A percentile compares a stretch with the other conserved stretches of the same genome.
Evolutionary conservation across 371 early-diverging fungal species (phyloP).

Genomic region (Fennellomyces sp.): DNA sequence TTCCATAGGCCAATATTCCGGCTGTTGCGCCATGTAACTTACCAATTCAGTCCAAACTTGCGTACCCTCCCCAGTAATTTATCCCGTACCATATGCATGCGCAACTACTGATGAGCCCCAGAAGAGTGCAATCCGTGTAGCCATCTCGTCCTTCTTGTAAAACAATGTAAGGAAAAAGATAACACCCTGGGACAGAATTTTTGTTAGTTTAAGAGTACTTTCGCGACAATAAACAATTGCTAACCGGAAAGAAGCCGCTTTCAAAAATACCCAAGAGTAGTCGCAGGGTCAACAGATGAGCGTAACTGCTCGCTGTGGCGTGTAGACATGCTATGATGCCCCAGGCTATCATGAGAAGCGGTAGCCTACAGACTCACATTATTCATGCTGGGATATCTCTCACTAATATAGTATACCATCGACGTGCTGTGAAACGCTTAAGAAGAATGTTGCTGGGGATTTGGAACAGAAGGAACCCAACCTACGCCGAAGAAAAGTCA

Average conservation of each 20-base stretch:
- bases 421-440: conserved; percentile 38
- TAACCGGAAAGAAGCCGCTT: conserved; percentile 47
- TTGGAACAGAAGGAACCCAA: conserved; percentile 48
- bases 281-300: conserved; percentile 33
- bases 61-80: too few species aligned
- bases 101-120: conserved; percentile 51
- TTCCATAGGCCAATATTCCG: conserved; percentile 51
- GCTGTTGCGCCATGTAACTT: conserved; percentile 19
- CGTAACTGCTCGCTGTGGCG: conserved; percentile 32
- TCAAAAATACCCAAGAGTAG: conserved; percentile 49
- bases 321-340: conserved; percentile 41
- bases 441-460: conserved; percentile 50
- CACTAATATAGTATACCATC: conserved; percentile 32
- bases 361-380: conserved; percentile 27
- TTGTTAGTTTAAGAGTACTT: background rate
- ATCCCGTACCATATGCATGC: conserved; percentile 51
- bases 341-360: conserved; percentile 46
- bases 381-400: background rate
- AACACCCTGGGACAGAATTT: conserved; percentile 20
- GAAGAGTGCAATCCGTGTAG: conserved; percentile 52
- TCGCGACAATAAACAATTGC: too few species aligned
- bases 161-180: conserved; percentile 45
- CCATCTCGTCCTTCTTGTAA: conserved; percentile 52
- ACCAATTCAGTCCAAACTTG: too few species aligned
- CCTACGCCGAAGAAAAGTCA: too few species aligned